Evolutionary conservation across 179 eudicot genomes (phyloP), one percentile per base, ranked within the genome.

Genomic region (Drosera spatulata): DNA sequence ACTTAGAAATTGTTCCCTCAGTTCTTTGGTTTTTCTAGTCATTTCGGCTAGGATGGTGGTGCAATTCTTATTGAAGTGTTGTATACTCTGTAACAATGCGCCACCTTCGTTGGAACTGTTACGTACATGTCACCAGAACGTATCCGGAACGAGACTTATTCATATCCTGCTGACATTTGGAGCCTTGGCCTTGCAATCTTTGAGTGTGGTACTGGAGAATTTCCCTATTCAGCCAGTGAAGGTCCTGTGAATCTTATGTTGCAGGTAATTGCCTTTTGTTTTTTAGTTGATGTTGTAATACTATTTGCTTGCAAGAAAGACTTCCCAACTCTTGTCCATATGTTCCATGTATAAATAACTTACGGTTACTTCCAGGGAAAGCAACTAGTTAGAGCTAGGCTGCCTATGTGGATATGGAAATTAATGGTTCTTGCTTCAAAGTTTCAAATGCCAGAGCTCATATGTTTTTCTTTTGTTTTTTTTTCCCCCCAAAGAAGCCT

Each of bases 151-250:
- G 99, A 93, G 66, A 89, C 70, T 93, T 93, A 93, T 72, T 93
- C 99, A 9, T 93, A 82, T 70, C 95, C 99, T 53, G 99, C 99
- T 77, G 99, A 93, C 82, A 93, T 93, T 67, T 93, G 96, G 96
- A 93, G 99, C 78, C 89, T 93, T 51, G 99, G 96, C 44, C 96
- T 93, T 72, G 96, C 99, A 11, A 83, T 93, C 56, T 86, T 93
- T 60, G 99, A 93, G 70, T 93, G 96, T 75, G 99, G 93, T 55
- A 93, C 99, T 0, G 99, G 99, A 62, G 95, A 84, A 63, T 93
- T 93, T 61, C 99, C 99, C 0, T 93, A 93, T 61, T 71, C 77
- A 15, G 89, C 90, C 44, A 86, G 69, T 61, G 95, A 93, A 53
- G 99, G 99, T 55, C 99, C 96, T 33, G 99, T 93, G 41, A 89